These are phyloP conservation scores for Pontederia crassipes DNA, from an alignment of 176 grass and related monocot genomes.

Conservation along the genomic window DNA sequence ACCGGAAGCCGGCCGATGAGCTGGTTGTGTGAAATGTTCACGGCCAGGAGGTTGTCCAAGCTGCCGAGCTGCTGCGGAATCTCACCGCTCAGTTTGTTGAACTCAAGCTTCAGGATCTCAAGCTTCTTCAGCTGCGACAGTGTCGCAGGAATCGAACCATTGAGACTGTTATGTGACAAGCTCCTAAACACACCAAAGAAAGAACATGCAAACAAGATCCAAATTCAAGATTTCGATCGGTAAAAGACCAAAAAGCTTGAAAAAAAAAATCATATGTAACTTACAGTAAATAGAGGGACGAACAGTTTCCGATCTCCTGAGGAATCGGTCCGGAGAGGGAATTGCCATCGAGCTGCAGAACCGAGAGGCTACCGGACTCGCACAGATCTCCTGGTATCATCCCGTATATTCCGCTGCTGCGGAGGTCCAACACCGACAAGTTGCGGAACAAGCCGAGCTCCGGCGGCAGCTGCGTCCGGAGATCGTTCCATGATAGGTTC, in stretches of 20 bases:
- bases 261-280: background rate
- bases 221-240: no score
- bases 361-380: conserved; percentile 65
- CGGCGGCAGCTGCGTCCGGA: conserved; percentile 66
- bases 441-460: conserved; percentile 60
- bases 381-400: conserved; percentile 46
- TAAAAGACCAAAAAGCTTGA: background rate
- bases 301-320: conserved; percentile 58
- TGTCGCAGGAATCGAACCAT: conserved; percentile 46
- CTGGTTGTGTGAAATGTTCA: conserved; percentile 87
- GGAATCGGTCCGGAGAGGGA: conserved; percentile 61
- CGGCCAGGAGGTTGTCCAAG: conserved; percentile 60
- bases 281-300: conserved; percentile 79
- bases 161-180: conserved; percentile 70
- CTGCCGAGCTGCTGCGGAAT: conserved; percentile 65
- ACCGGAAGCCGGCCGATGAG: conserved; percentile 70
- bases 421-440: conserved; percentile 75
- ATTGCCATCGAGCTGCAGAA: conserved; percentile 85
- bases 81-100: conserved; percentile 76
- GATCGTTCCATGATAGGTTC: conserved; percentile 70
- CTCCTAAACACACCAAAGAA: conserved; percentile 26
- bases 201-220: no score
- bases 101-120: conserved; percentile 75
- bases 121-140: conserved; percentile 61
- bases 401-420: conserved; percentile 44